Evolutionary conservation across 108 stramenopile genomes (phyloP).

Genomic region (Nitzschia sp.): DNA sequence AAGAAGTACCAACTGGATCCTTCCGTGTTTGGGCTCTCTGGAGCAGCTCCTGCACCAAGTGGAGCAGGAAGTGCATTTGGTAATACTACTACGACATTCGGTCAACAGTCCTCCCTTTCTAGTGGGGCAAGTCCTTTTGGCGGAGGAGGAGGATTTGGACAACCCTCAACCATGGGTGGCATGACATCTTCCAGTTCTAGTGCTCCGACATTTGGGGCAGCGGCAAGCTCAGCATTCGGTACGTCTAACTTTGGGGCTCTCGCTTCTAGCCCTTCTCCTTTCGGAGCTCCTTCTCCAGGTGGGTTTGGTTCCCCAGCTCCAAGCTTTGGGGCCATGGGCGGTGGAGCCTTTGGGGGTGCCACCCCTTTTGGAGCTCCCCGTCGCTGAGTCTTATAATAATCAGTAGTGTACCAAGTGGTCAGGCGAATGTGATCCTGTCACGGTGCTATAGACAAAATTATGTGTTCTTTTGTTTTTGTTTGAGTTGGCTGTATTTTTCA

Average conservation of each 20-base stretch:
- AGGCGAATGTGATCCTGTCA: no score
- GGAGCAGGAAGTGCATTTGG: slow-evolving; percentile 13
- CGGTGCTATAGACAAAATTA: no score
- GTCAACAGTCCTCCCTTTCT: slow-evolving; percentile 34
- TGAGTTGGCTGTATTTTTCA: no score
- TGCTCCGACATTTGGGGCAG: slow-evolving; percentile 34
- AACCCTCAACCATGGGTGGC: slow-evolving; percentile 42
- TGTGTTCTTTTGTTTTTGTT: no score
- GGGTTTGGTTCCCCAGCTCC: slow-evolving; percentile 29
- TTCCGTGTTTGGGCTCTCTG: slow-evolving; percentile 61
- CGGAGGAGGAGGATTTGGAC: slow-evolving; percentile 46
- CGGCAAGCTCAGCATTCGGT: slow-evolving; percentile 28
- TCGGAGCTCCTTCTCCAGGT: slow-evolving; percentile 30
- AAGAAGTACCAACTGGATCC: slow-evolving; percentile 84
- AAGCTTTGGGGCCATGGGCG: slow-evolving; percentile 34
- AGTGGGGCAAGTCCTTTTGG: slow-evolving; percentile 44
- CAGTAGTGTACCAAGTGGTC: not conserved
- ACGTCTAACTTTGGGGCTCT: slow-evolving; percentile 44
- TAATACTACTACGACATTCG: slow-evolving; percentile 32
- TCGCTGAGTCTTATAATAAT: slow-evolving; percentile 16
- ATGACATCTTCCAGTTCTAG: slow-evolving; percentile 18
- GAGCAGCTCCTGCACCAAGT: slow-evolving; percentile 24
- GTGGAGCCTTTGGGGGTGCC: slow-evolving; percentile 36
- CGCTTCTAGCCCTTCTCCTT: slow-evolving; percentile 36
- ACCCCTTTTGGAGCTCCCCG: slow-evolving; percentile 52